Base-by-base conservation (phyloP, 2,329 filamentous ascomycete genomes). In the Botrytis galanthina region DNA sequence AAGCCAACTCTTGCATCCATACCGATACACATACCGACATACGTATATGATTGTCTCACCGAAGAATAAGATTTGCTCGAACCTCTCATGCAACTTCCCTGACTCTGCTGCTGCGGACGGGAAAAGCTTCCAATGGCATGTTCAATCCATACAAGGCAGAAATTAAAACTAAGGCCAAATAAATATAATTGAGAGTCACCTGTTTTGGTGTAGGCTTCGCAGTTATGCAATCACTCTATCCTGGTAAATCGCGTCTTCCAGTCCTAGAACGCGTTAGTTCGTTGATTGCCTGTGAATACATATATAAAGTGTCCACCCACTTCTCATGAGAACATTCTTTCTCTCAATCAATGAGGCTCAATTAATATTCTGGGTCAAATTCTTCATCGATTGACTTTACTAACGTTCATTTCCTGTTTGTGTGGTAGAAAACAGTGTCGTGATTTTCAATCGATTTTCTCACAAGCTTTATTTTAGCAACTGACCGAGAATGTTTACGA, bases 401-500 rank as follows among this genome's bases (percentile, higher is more conserved):
- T 48, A 67, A 67, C 37, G 8, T 64, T 57, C 29, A 37, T 68
- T 72, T 44, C 14, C 29, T 46, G 32, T 29, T 72, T 57, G 63
- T 46, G 29, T 32, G 46, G 35, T 66, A 72, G 46, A 66, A 29
- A 48, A 37, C 29, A 54, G n/a, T n/a, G 62, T 68, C 39, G 70
- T 72, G 37, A 67, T 37, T 29, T 54, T n/a, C n/a, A 14, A 39
- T 59, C 6, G 39, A 48, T 59, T 60, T 39, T 37, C 44, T 9
- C 4, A n/a, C 60, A n/a, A 37, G 8, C 37, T 42, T 57, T 61
- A 59, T 60, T 54, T 64, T 51, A 68, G 70, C 42, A 26, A 32
- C 18, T 51, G 64, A 76, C 37, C 71, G 72, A 79, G 46, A 48
- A 80, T 80, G 79, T 80, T 80, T 73, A 75, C 76, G 59, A 75